Conservation (phyloP, 345 rosid genomes). For the Eucalyptus cladocalyx region DNA sequence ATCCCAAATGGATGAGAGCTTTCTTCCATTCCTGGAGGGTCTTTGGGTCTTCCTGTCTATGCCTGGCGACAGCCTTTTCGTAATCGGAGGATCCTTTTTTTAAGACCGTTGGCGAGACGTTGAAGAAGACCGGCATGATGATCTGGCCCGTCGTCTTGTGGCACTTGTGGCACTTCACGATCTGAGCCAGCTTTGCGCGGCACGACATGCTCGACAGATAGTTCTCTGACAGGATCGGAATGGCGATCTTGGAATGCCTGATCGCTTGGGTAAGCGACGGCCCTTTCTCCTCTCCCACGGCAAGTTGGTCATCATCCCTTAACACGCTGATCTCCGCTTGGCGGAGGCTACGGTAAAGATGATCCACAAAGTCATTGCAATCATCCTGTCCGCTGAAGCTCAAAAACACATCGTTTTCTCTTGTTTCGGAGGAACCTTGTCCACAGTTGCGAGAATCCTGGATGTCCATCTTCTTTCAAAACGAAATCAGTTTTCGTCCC, state of each 20-base stretch:
- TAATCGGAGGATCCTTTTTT: not conserved
- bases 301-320: not conserved
- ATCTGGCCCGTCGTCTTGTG: not conserved
- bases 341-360: not conserved
- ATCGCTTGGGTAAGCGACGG: not conserved
- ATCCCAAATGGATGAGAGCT: no score
- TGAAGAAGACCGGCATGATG: not conserved
- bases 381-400: not conserved
- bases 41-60: no score
- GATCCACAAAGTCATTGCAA: not conserved
- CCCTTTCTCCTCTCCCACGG: not conserved
- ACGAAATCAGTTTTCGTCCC: no score
- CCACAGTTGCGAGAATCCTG: not conserved
- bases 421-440: no score
- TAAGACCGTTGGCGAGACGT: not conserved
- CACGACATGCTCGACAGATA: not conserved
- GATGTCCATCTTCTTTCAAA: not conserved
- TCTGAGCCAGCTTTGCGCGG: not conserved
- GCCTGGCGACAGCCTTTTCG: no score
- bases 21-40: no score
- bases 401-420: not conserved
- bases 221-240: not conserved
- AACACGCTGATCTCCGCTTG: not conserved
- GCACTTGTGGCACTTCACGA: not conserved
- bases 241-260: not conserved